These are phyloP conservation scores for Buddleja alternifolia DNA, from an alignment of 257 asterid genomes.

Conservation along the genomic window DNA sequence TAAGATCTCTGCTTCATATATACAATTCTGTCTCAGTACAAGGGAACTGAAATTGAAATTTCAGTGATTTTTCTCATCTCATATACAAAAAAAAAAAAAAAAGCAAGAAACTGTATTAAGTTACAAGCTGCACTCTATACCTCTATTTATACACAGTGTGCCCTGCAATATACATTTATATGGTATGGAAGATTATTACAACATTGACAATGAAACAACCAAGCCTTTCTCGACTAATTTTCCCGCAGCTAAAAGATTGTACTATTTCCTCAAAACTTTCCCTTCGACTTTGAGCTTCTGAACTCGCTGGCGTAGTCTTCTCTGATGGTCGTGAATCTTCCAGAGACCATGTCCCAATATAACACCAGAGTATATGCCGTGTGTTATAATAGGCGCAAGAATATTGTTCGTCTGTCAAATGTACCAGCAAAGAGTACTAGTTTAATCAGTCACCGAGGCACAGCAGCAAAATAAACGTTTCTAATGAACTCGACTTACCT, in stretches of 20 bases:
- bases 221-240: too few species aligned
- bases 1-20: too few species aligned
- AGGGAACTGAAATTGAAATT: too few species aligned
- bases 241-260: constrained; percentile 1
- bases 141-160: too few species aligned
- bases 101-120: too few species aligned
- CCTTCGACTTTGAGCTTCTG: constrained; percentile 66
- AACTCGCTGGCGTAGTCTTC: constrained; percentile 73
- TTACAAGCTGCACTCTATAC: too few species aligned
- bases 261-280: constrained; percentile 36
- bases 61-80: too few species aligned
- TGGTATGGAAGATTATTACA: too few species aligned
- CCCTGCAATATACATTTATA: too few species aligned
- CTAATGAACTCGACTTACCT: constrained; percentile 44
- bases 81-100: too few species aligned
- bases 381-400: constrained; percentile 86
- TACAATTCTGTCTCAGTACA: too few species aligned
- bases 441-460: not conserved
- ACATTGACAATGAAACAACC: too few species aligned
- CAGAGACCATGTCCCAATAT: constrained; percentile 91
- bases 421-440: constrained; percentile 9
- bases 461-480: not conserved
- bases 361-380: constrained; percentile 86
- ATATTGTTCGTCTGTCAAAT: constrained; percentile 72
- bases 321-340: constrained; percentile 88